Evolutionary conservation across 345 rosid species (phyloP).

Genomic region (Eucalyptus leucophloia): DNA sequence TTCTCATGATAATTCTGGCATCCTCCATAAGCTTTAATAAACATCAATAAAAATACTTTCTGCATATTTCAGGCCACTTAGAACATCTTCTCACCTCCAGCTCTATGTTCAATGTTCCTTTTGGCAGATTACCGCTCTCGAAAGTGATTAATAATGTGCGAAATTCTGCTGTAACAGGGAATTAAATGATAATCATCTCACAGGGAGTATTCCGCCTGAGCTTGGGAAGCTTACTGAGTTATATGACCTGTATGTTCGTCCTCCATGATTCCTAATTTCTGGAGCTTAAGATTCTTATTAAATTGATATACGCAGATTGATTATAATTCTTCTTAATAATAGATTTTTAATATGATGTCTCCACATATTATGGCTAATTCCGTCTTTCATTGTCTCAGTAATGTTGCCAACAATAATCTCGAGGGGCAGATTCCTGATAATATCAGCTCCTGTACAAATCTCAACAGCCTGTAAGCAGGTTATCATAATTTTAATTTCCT

Average conservation of each 20-base stretch:
- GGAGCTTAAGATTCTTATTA: neutral
- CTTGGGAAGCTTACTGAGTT: conserved; percentile 95
- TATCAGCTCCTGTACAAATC: conserved; percentile 81
- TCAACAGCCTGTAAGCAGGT: conserved; percentile 73
- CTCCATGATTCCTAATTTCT: neutral
- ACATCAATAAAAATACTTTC: neutral
- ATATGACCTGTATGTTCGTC: conserved; percentile 72
- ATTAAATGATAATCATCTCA: conserved; percentile 68
- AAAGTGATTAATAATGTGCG: neutral
- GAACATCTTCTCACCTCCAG: neutral
- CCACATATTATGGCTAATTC: neutral
- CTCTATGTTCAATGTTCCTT: neutral
- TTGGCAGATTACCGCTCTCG: neutral
- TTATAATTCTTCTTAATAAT: neutral
- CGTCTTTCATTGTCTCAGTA: conserved; percentile 23
- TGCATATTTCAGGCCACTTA: neutral
- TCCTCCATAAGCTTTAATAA: neutral
- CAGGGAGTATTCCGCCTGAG: conserved; percentile 73
- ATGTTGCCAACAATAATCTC: conserved; percentile 71
- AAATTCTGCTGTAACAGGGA: conserved; percentile 48
- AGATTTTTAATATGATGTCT: neutral
- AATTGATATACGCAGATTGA: neutral
- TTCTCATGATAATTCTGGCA: neutral
- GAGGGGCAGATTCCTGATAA: conserved; percentile 85
- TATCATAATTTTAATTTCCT: neutral